phyloP scores from a whole-genome alignment of 106 monocot genomes.

The Ottelia alismoides region DNA sequence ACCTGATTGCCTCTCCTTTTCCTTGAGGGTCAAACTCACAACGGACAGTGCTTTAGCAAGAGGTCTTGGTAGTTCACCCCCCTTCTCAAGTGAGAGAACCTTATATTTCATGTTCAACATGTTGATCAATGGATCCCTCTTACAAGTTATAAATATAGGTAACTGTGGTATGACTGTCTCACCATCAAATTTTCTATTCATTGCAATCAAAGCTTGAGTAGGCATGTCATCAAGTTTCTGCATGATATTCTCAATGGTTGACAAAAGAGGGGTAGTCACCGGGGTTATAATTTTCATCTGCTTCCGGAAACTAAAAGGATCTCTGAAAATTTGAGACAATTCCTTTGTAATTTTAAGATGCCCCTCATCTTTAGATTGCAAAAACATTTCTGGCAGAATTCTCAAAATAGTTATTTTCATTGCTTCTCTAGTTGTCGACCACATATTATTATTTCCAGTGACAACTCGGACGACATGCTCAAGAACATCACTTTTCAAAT shows the following conservation, averaged over 20 bases:
- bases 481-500: slow-evolving; percentile 33
- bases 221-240: slow-evolving; percentile 35
- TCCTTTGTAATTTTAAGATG: slow-evolving; percentile 8
- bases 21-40: slow-evolving; percentile 33
- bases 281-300: slow-evolving; percentile 22
- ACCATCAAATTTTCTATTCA: slow-evolving; percentile 46
- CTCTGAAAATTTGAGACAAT: slow-evolving; percentile 35
- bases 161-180: slow-evolving; percentile 18
- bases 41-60: slow-evolving; percentile 71
- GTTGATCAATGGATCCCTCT: slow-evolving; percentile 13
- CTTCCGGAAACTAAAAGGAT: slow-evolving; percentile 23
- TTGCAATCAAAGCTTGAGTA: slow-evolving; percentile 30
- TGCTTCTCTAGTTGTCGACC: slow-evolving; percentile 18
- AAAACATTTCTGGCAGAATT: slow-evolving; percentile 22
- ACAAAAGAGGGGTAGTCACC: slow-evolving; percentile 14
- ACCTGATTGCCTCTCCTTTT: slow-evolving; percentile 12
- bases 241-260: slow-evolving; percentile 33
- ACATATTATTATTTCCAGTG: slow-evolving; percentile 20
- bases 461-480: slow-evolving; percentile 24
- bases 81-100: slow-evolving; percentile 19
- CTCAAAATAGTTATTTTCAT: slow-evolving; percentile 33
- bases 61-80: slow-evolving; percentile 29
- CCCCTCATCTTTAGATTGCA: slow-evolving; percentile 5
- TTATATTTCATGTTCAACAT: slow-evolving; percentile 22
- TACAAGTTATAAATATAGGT: slow-evolving; percentile 9